Conservation (phyloP, 2,329 filamentous ascomycete species). For the Xylariaceae sp. region DNA sequence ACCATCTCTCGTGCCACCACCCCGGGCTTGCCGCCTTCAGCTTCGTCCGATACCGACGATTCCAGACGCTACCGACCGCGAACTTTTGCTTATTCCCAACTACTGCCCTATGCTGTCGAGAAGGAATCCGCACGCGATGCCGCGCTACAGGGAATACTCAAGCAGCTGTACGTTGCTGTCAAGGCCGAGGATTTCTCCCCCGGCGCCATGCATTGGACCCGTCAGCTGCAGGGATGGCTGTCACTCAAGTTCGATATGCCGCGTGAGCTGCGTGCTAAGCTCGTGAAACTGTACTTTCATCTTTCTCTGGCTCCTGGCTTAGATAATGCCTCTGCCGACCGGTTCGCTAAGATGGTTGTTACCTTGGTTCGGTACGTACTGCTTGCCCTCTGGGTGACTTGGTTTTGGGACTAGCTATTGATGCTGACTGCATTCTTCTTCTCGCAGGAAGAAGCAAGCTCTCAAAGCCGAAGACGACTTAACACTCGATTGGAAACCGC, state of each 20-base stretch:
- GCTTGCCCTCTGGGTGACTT: conserved; percentile 1
- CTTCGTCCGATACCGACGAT: conserved; percentile 49
- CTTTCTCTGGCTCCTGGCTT: conserved; percentile 88
- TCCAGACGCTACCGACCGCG: conserved; percentile 76
- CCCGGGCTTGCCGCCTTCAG: conserved; percentile 66
- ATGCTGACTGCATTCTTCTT: conserved; percentile 10
- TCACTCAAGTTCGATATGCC: conserved; percentile 97
- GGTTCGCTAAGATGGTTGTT: conserved; percentile 96
- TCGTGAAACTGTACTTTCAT: conserved; percentile 93
- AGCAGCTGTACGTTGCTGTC: conserved; percentile 89
- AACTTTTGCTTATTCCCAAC: conserved; percentile 89
- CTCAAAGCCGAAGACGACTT: conserved; percentile 88
- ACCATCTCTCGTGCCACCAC: conserved; percentile 85
- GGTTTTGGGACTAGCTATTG: background rate
- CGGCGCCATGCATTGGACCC: conserved; percentile 94
- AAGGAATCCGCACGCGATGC: conserved; percentile 75
- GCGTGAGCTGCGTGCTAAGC: conserved; percentile 76
- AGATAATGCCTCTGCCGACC: conserved; percentile 78
- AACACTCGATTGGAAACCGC: conserved; percentile 87
- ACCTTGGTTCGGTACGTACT: conserved; percentile 81
- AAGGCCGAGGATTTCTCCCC: conserved; percentile 92
- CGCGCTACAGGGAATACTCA: conserved; percentile 84
- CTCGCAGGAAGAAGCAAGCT: conserved; percentile 84
- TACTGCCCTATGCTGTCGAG: conserved; percentile 88
- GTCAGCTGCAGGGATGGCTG: conserved; percentile 93